Evolutionary conservation across 2,329 filamentous ascomycete species (phyloP).

Genomic region (Akanthomyces uredinophilus): DNA sequence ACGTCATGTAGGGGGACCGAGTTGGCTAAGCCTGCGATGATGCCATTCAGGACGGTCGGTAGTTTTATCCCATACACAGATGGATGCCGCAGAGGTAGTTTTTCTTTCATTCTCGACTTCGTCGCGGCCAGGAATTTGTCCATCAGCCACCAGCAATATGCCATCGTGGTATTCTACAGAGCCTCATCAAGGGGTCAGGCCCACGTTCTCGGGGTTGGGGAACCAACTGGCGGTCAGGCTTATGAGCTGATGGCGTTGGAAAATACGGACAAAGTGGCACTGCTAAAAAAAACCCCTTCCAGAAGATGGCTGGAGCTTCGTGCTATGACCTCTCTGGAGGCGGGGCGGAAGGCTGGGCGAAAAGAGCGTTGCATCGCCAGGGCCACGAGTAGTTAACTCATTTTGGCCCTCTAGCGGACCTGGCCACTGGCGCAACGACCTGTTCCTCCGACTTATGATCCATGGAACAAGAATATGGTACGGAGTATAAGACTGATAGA

Average conservation of each 20-base stretch:
- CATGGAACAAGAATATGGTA: neutral
- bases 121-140: no score
- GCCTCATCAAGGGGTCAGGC: neutral
- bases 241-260: neutral
- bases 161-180: neutral
- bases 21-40: neutral
- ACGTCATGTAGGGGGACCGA: neutral
- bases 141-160: neutral
- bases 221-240: neutral
- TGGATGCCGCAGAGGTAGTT: neutral
- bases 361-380: neutral
- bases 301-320: constrained; percentile 2
- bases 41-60: neutral
- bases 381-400: neutral
- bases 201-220: neutral
- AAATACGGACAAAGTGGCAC: neutral
- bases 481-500: neutral
- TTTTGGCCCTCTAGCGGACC: neutral
- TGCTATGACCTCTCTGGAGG: constrained; percentile 7
- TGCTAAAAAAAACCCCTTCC: neutral
- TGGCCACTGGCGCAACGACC: neutral
- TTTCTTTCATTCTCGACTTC: neutral
- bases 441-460: neutral
- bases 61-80: neutral
- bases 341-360: constrained; percentile 6